These are phyloP conservation scores for Alternaria arborescens DNA, from an alignment of 2,329 filamentous ascomycete genomes.

Conservation along the genomic window DNA sequence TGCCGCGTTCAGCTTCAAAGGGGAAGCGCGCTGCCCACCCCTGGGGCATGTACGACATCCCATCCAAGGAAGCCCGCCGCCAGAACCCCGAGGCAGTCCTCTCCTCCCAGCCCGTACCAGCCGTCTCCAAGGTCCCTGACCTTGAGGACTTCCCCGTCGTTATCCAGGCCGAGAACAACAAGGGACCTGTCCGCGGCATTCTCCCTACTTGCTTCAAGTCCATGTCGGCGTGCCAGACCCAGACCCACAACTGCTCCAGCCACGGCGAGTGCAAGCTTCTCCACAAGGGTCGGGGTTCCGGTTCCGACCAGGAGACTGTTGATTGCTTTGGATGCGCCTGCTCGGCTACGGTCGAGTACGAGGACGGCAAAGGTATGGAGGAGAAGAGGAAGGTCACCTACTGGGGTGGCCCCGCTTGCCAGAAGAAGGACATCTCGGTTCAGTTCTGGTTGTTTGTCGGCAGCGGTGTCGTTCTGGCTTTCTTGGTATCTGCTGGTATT, in stretches of 20 bases:
- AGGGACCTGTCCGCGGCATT: slow-evolving; percentile 57
- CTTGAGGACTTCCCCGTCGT: slow-evolving; percentile 42
- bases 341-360: slow-evolving; percentile 63
- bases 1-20: slow-evolving; percentile 41
- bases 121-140: slow-evolving; percentile 36
- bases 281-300: slow-evolving; percentile 56
- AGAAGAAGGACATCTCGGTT: slow-evolving; percentile 89
- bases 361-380: slow-evolving; percentile 56
- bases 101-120: slow-evolving; percentile 37
- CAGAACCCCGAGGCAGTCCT: slow-evolving; percentile 44
- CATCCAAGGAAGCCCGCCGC: slow-evolving; percentile 37
- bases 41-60: slow-evolving; percentile 48
- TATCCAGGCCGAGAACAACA: slow-evolving; percentile 29
- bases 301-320: slow-evolving; percentile 51
- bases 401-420: slow-evolving; percentile 87
- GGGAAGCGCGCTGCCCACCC: slow-evolving; percentile 45
- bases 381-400: slow-evolving; percentile 66
- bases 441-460: slow-evolving; percentile 88
- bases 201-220: slow-evolving; percentile 80
- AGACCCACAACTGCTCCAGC: slow-evolving; percentile 81
- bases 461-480: slow-evolving; percentile 75
- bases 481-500: slow-evolving; percentile 74
- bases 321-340: slow-evolving; percentile 85
- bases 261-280: slow-evolving; percentile 80
- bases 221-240: slow-evolving; percentile 70